phyloP scores from a whole-genome alignment of 805 yeast genomes.

The Yarrowia sp. region DNA sequence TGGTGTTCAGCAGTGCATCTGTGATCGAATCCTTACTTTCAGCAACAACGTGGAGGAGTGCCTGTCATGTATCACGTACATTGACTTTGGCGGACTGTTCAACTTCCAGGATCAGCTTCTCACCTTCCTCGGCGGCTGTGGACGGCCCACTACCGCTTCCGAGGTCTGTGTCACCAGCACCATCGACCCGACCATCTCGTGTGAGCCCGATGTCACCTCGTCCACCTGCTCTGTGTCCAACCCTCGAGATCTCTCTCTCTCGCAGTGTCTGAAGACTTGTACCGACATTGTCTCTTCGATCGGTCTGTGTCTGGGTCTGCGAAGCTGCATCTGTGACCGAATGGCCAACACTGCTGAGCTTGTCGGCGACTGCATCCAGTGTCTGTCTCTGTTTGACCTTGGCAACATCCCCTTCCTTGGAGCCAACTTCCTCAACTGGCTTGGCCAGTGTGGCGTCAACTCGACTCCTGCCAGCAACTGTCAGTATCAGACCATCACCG shows the following conservation, averaged over 20 bases:
- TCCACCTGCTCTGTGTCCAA: background rate
- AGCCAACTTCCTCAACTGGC: slow-evolving; percentile 14
- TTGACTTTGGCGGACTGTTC: background rate
- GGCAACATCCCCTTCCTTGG: background rate
- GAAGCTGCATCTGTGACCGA: slow-evolving; percentile 4
- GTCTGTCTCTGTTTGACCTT: background rate
- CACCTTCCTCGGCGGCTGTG: background rate
- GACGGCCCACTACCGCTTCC: background rate
- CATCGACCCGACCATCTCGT: background rate
- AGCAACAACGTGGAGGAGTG: background rate
- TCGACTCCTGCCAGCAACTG: background rate
- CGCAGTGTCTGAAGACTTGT: background rate
- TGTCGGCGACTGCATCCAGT: slow-evolving; percentile 7
- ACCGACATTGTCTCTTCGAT: background rate
- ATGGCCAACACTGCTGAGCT: background rate
- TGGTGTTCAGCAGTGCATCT: background rate
- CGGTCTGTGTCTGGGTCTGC: background rate
- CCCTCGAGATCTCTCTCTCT: background rate
- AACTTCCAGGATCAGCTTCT: background rate
- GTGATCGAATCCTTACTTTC: background rate
- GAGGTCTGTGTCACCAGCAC: slow-evolving; percentile 7
- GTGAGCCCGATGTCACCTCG: slow-evolving; percentile 5
- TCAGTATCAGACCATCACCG: background rate
- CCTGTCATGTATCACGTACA: background rate
- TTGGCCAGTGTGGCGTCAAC: background rate